Evolutionary conservation across 2,329 filamentous ascomycete species (phyloP), one percentile per base, ranked within the genome.

Genomic region (Botrytis byssoidea): DNA sequence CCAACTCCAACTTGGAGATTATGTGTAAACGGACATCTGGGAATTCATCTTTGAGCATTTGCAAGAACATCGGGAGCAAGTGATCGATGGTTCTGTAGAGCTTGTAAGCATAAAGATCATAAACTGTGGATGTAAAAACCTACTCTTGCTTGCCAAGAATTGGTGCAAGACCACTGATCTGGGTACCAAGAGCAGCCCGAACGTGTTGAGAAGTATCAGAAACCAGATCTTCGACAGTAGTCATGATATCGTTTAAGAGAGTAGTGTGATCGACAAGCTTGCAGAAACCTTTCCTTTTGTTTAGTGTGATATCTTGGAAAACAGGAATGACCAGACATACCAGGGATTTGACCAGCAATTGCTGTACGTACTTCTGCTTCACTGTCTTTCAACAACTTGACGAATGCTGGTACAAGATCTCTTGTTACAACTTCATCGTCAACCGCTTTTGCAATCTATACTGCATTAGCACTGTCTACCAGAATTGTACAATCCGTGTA

Each of bases 21-120:
- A 99, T 99, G 85, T 99, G 97, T 74, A 99, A 90, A 76, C 96
- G 92, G 70, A 99, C 96, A 82, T 99, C 96, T 35, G 96, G 96
- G 83, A 98, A 98, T 82, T 99, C 96, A 80, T 99, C 96, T 88
- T 98, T 99, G 80, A 99, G 91, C 96, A 99, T 99, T 83, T 97
- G 93, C 71, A 99, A 88, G 84, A 99, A 98, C 95, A 99, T 99
- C 71, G 96, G 96, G 63, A 99, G 89, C 63, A 99, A 90, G 82
- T 99, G 96, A 79, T 96, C 92, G 78, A 97, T 98, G 44, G 96
- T 99, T 84, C 93, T 96, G 77, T 1, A 65, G 55, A 22, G 25
- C n/a, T 72, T 74, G 76, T 76, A 67, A 80, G 74, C 75, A 75
- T 76, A 72, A 69, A 71, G 72, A 59, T 60, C 16, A 32, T 66